Conservation (phyloP, 1,284 basidiomycete species). For the Cronartium quercuum region DNA sequence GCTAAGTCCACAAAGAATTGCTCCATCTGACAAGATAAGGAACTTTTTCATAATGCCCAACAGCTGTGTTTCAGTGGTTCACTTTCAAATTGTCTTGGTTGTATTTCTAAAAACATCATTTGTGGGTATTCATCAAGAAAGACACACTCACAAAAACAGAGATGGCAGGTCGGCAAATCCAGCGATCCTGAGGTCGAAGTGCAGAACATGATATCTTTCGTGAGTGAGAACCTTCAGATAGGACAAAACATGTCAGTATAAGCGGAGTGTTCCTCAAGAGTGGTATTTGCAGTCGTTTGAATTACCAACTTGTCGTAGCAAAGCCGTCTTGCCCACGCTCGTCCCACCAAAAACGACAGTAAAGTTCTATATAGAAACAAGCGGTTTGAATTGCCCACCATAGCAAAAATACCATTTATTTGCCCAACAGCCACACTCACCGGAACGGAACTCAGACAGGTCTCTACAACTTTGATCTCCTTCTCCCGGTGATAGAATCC, state of each 20-base stretch:
- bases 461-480: slow-evolving; percentile 61
- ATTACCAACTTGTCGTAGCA: slow-evolving; percentile 58
- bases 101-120: background rate
- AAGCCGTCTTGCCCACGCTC: slow-evolving; percentile 65
- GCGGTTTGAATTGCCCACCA: background rate
- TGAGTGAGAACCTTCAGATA: slow-evolving; percentile 56
- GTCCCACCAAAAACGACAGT: slow-evolving; percentile 74
- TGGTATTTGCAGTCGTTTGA: background rate
- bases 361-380: slow-evolving; percentile 59
- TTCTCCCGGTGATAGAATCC: slow-evolving; percentile 63
- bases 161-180: slow-evolving; percentile 72
- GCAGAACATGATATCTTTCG: slow-evolving; percentile 63
- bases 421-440: slow-evolving; percentile 4
- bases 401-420: background rate
- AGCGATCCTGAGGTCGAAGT: slow-evolving; percentile 73
- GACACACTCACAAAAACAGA: slow-evolving; percentile 53
- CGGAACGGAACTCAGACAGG: slow-evolving; percentile 54
- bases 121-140: background rate
- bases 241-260: background rate
- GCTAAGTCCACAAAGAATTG: slow-evolving; percentile 65
- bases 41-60: slow-evolving; percentile 43
- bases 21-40: slow-evolving; percentile 71
- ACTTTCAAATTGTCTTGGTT: too few species aligned
- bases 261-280: background rate
- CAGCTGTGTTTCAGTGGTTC: too few species aligned